Conservation (phyloP, 768 basidiomycete species). For the Trametes meyenii region DNA sequence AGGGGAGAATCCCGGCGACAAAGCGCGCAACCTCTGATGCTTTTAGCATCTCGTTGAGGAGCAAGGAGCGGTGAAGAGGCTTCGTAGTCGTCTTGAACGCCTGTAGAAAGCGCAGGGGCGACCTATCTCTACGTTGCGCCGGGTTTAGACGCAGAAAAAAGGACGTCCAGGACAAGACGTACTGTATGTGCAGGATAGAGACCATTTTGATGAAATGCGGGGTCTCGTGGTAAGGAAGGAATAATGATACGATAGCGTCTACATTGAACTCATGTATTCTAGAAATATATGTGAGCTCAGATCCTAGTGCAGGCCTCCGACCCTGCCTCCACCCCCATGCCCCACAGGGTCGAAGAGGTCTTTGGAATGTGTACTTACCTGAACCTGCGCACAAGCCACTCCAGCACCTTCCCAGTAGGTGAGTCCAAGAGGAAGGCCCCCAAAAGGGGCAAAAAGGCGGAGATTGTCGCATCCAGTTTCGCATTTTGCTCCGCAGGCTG, state of each 20-base stretch:
- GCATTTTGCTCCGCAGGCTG: constrained; percentile 62
- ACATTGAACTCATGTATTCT: constrained; percentile 96
- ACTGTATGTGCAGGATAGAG: constrained; percentile 81
- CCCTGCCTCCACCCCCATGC: no score
- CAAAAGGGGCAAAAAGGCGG: constrained; percentile 65
- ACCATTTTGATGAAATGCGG: constrained; percentile 94
- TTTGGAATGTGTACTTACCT: constrained; percentile 56
- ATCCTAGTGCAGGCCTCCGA: background rate
- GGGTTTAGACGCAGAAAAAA: background rate
- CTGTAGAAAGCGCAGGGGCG: constrained; percentile 68
- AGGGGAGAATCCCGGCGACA: constrained; percentile 64
- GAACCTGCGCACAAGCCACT: constrained; percentile 94
- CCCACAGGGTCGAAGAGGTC: no score
- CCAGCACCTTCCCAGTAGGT: constrained; percentile 81
- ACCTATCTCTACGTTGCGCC: constrained; percentile 49
- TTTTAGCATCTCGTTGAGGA: constrained; percentile 75
- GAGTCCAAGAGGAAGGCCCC: constrained; percentile 82
- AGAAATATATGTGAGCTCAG: background rate
- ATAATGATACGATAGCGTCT: constrained; percentile 71
- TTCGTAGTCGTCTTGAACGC: constrained; percentile 79
- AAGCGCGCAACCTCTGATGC: constrained; percentile 75
- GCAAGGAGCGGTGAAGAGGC: constrained; percentile 66
- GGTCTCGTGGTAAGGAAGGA: constrained; percentile 94
- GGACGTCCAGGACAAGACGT: constrained; percentile 27
- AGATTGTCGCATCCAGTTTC: constrained; percentile 63